Base-by-base conservation (phyloP, 768 basidiomycete genomes). In the Sutorius australiensis region DNA sequence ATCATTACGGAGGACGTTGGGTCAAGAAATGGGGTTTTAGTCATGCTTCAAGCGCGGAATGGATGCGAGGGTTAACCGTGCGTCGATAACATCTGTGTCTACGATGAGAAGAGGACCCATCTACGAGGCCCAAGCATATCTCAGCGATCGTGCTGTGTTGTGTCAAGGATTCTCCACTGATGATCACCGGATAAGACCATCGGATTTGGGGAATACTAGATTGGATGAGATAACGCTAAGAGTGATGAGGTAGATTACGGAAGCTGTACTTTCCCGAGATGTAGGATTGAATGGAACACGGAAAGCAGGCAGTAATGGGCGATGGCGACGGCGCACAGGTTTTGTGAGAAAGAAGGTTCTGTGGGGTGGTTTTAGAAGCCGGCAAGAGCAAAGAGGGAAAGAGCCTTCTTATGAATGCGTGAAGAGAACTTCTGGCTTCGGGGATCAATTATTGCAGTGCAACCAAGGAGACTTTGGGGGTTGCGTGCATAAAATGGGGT, bases 111-210 rank as follows among this genome's bases (percentile, higher is more conserved):
- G 39, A 27, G 31, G 39, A 43, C 19, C 24, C 33, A 37, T 37
- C 16, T 48, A 39, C 36, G 53, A 31, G 49, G 44, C 13, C 41
- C 31, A 39, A 31, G 41, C 13, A 19, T 31, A 19, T 16, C 27
- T 30, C 21, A 24, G 19, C 41, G 48, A 50, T 54, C 17, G 31
- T 19, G 17, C 5, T 5, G 13, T 28, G 19, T 13, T 32, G 39
- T 33, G 27, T 8, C 7, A 5, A 24, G 17, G 55, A 54, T 50
- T 39, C 41, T 7, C 52, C 45, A 52, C 38, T 49, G 47, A 62
- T 59, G 42, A 58, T 55, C 43, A 50, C 44, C 33, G 46, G 58
- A 63, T 53, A 52, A 49, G 47, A 30, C 33, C 10, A n/a, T n/a
- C n/a, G n/a, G 8, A n/a, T 43, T 41, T 9, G 17, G 55, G 38